These are phyloP conservation scores for Euryodendron excelsum DNA, from an alignment of 148 eudicot genomes.

Conservation along the genomic window DNA sequence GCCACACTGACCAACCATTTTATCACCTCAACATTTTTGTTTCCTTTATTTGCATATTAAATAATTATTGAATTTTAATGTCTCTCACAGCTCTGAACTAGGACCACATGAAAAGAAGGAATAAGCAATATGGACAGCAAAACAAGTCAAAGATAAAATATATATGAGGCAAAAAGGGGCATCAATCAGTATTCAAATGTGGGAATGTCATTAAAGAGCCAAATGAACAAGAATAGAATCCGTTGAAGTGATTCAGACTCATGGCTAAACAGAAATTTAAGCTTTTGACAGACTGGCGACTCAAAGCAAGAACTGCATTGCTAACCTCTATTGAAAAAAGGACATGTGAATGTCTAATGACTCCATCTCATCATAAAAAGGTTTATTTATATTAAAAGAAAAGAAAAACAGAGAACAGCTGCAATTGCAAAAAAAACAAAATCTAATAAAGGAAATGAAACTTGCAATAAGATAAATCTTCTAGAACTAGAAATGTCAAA, in stretches of 20 bases:
- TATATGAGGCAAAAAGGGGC: background rate
- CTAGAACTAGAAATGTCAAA: background rate
- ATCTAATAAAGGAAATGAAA: background rate
- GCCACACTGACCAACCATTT: background rate
- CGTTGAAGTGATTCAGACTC: background rate
- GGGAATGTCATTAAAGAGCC: background rate
- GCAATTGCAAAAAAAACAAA: background rate
- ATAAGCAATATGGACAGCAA: background rate
- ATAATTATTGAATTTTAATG: background rate
- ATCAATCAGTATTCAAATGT: background rate
- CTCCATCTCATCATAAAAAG: background rate
- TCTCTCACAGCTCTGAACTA: background rate
- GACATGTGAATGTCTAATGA: background rate
- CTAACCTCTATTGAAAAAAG: background rate
- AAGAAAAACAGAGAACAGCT: background rate
- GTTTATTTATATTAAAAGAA: no score
- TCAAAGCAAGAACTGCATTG: background rate
- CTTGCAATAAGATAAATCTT: background rate
- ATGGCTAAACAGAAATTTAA: background rate
- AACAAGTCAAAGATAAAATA: background rate
- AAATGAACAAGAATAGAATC: background rate
- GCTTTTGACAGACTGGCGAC: background rate
- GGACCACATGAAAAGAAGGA: background rate
- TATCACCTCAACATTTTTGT: background rate
- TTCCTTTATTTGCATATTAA: background rate